Evolutionary conservation across 441 rosid genomes (phyloP).

Genomic region (Geranium incanum): DNA sequence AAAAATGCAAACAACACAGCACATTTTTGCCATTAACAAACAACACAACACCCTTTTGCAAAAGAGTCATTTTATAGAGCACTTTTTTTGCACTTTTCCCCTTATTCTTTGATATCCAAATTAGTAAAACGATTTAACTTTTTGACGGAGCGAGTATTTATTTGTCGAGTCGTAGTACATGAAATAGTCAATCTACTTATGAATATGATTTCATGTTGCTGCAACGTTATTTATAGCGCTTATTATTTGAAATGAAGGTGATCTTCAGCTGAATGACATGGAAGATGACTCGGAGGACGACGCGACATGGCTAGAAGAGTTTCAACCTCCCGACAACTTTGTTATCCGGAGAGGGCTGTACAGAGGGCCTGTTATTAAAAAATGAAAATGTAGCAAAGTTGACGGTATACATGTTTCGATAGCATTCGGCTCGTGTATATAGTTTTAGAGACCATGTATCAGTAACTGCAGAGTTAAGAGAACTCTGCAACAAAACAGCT

Average conservation of each 20-base stretch:
- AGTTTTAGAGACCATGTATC: background rate
- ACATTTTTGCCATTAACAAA: too few species aligned
- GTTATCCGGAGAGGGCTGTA: constrained; percentile 60
- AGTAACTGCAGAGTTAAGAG: background rate
- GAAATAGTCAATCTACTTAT: too few species aligned
- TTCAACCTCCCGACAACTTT: constrained; percentile 66
- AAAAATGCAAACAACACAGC: too few species aligned
- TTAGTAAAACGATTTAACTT: too few species aligned
- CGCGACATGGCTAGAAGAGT: constrained; percentile 64
- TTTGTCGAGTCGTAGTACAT: too few species aligned
- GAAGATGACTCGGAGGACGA: constrained; percentile 28
- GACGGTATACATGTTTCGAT: background rate
- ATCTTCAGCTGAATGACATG: constrained; percentile 47
- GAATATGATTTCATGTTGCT: background rate
- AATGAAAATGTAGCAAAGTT: constrained; percentile 22
- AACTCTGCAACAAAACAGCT: background rate
- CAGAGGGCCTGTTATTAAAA: constrained; percentile 65
- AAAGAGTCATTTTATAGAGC: too few species aligned
- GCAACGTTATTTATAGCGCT: background rate
- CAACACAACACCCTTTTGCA: too few species aligned
- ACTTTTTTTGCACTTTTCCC: too few species aligned
- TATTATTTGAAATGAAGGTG: constrained; percentile 33
- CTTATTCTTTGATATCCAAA: too few species aligned
- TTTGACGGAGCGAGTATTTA: too few species aligned
- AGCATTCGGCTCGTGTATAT: background rate